phyloP scores from a whole-genome alignment of 768 basidiomycete species.

The Suillus cothurnatus region DNA sequence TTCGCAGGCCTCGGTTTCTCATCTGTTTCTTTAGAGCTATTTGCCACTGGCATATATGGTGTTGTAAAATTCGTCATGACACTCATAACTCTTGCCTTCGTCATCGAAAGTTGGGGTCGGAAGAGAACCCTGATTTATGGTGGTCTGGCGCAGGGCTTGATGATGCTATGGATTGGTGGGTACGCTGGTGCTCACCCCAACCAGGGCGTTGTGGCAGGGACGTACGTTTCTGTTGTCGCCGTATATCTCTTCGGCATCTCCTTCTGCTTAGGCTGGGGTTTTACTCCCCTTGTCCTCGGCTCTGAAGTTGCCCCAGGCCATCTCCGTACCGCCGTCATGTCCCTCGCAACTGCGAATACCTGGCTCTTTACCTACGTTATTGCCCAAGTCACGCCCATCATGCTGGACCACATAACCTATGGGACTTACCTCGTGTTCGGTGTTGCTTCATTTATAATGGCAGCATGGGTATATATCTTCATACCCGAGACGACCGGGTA shows the following conservation, averaged over 20 bases:
- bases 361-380: constrained; percentile 43
- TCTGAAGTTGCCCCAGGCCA: constrained; percentile 40
- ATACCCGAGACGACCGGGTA: constrained; percentile 44
- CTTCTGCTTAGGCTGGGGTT: constrained; percentile 39
- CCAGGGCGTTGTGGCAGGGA: constrained; percentile 26
- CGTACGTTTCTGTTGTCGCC: constrained; percentile 37
- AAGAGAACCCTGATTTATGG: constrained; percentile 40
- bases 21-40: constrained; percentile 30
- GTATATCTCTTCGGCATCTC: constrained; percentile 39
- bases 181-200: constrained; percentile 34
- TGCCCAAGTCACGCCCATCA: constrained; percentile 38
- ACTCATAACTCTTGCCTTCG: constrained; percentile 33
- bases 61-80: constrained; percentile 40
- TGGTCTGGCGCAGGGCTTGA: constrained; percentile 36
- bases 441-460: constrained; percentile 31
- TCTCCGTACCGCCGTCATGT: constrained; percentile 34
- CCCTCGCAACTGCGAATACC: constrained; percentile 33
- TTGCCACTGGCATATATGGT: constrained; percentile 45
- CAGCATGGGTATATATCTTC: constrained; percentile 36
- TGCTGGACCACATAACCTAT: constrained; percentile 31
- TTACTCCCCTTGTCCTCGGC: constrained; percentile 36
- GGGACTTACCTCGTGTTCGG: constrained; percentile 39
- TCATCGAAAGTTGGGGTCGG: constrained; percentile 43
- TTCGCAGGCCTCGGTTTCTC: constrained; percentile 39
- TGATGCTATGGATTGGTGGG: constrained; percentile 41